A percentile compares a stretch with the other conserved stretches of the same genome.
Conservation (phyloP, 2,329 filamentous ascomycete species). For the Cytospora leucostoma region DNA sequence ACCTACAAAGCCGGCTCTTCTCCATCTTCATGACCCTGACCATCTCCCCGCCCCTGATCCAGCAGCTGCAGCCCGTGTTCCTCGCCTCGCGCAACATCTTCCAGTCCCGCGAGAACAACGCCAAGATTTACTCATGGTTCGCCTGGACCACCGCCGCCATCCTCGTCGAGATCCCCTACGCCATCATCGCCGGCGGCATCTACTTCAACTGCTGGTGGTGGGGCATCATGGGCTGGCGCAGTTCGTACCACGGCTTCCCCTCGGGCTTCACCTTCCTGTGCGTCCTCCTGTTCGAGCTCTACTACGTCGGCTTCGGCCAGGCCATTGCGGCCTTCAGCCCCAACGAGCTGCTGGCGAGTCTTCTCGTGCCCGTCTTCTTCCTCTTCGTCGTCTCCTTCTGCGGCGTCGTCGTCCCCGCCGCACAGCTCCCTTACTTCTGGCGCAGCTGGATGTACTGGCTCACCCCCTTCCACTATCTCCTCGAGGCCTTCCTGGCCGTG, state of each 20-base stretch:
- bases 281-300: constrained; percentile 61
- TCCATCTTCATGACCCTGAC: constrained; percentile 66
- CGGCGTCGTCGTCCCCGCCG: constrained; percentile 71
- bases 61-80: constrained; percentile 61
- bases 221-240: constrained; percentile 39
- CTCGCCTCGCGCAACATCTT: constrained; percentile 58
- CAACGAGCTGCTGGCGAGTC: constrained; percentile 59
- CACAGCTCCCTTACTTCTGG: constrained; percentile 67
- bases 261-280: constrained; percentile 53
- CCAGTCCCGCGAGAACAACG: constrained; percentile 60
- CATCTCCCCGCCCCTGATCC: constrained; percentile 58
- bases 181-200: constrained; percentile 46
- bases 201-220: constrained; percentile 62
- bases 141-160: constrained; percentile 58
- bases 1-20: constrained; percentile 58
- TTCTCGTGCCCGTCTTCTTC: constrained; percentile 59
- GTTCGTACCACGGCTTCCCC: constrained; percentile 46
- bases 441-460: constrained; percentile 64
- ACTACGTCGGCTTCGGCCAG: constrained; percentile 63
- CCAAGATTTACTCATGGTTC: constrained; percentile 62
- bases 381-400: constrained; percentile 69
- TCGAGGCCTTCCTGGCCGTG: constrained; percentile 57
- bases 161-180: constrained; percentile 50
- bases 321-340: constrained; percentile 65
- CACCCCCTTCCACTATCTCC: constrained; percentile 64